Percentiles rank a stretch among this genome's conserved stretches.
These are phyloP conservation scores for Alnus rubra DNA, from an alignment of 306 rosid genomes.

Conservation along the genomic window DNA sequence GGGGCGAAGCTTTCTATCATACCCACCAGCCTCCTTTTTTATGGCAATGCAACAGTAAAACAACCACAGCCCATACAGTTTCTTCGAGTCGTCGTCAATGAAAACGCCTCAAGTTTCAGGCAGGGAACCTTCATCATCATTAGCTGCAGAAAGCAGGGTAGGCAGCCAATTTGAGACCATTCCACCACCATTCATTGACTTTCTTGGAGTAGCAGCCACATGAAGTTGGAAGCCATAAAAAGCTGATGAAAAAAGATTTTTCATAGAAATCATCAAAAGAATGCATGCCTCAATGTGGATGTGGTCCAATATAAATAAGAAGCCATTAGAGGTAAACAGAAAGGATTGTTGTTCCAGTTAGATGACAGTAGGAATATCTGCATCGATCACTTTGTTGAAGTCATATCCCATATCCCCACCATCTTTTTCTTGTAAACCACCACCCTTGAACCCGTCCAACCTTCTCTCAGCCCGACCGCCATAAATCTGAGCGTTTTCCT, in stretches of 20 bases:
- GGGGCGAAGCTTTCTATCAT: conserved; percentile 37
- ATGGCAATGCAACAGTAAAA: conserved; percentile 45
- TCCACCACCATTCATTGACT: conserved; percentile 78
- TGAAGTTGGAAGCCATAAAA: conserved; percentile 46
- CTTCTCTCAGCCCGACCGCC: too few relatives aligned
- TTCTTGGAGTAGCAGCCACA: conserved; percentile 96
- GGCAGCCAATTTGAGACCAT: conserved; percentile 36
- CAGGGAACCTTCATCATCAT: conserved; percentile 44
- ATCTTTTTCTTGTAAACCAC: conserved; percentile 35
- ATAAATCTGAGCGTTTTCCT: too few relatives aligned
- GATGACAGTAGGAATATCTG: conserved; percentile 46
- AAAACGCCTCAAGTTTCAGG: conserved; percentile 31
- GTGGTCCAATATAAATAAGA: conserved; percentile 66
- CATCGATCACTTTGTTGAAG: conserved; percentile 42
- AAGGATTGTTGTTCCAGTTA: conserved; percentile 50
- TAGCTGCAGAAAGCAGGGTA: conserved; percentile 41
- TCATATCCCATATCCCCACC: conserved; percentile 35
- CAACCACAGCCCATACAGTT: conserved; percentile 31
- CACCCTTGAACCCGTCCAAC: not conserved
- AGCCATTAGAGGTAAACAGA: conserved; percentile 61
- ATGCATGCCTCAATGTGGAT: conserved; percentile 41
- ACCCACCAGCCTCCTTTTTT: conserved; percentile 14
- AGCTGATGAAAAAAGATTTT: conserved; percentile 37
- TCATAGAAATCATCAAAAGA: conserved; percentile 32
- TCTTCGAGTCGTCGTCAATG: conserved; percentile 42